Conservation (phyloP, 768 basidiomycete species). For the Lactarius deliciosus region DNA sequence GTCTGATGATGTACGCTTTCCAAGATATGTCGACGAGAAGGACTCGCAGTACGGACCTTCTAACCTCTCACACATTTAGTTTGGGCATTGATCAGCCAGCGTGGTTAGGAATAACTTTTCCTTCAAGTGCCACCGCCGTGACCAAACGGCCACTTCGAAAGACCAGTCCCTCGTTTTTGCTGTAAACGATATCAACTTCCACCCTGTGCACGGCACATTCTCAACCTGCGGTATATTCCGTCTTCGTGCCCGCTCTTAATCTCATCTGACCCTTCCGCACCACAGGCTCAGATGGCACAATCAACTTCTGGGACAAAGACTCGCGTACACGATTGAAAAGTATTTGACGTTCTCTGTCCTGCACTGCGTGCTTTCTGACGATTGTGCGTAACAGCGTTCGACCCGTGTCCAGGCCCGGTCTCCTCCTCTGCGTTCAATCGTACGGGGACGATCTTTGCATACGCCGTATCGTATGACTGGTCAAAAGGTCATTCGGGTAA, state of each 20-base stretch:
- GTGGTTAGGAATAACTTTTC: conserved; percentile 51
- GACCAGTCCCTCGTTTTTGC: conserved; percentile 50
- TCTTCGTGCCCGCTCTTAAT: no score
- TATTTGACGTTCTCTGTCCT: conserved; percentile 38
- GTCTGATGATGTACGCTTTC: not conserved
- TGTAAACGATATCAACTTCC: conserved; percentile 58
- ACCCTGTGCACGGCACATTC: conserved; percentile 55
- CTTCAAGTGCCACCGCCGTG: conserved; percentile 53
- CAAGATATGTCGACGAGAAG: conserved; percentile 85
- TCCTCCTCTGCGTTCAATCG: conserved; percentile 82
- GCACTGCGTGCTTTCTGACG: not conserved
- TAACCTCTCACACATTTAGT: not conserved
- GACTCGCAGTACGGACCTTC: conserved; percentile 54
- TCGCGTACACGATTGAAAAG: conserved; percentile 89
- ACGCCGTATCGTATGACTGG: conserved; percentile 93
- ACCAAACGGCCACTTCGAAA: conserved; percentile 37
- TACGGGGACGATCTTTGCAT: conserved; percentile 86
- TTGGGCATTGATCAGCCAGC: not conserved
- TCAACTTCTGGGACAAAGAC: conserved; percentile 96
- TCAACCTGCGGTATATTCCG: conserved; percentile 38
- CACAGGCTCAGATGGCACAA: conserved; percentile 76
- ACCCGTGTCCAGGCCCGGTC: conserved; percentile 72
- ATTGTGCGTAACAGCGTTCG: conserved; percentile 55
- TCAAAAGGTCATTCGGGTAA: conserved; percentile 88
- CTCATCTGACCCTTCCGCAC: not conserved